Conservation (phyloP, 75 land plant species). For the Gnetum montanum region DNA sequence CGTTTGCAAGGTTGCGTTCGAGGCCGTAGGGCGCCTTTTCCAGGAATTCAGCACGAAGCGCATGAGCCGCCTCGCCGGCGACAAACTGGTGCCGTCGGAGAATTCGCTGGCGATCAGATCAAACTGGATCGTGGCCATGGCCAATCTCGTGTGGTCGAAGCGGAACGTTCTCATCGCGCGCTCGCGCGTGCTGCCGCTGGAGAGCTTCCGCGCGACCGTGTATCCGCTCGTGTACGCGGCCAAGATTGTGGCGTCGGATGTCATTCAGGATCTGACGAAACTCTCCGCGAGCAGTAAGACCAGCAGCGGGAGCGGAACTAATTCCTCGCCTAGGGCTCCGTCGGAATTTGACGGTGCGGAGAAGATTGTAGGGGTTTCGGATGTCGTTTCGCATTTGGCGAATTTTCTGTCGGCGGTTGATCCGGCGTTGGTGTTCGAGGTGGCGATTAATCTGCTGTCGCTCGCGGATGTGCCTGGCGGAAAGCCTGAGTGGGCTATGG, state of each 20-base stretch:
- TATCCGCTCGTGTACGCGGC: slow-evolving; percentile 77
- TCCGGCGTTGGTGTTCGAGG: slow-evolving; percentile 90
- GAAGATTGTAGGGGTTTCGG: slow-evolving; percentile 85
- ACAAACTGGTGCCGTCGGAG: slow-evolving; percentile 82
- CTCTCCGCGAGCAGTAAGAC: slow-evolving; percentile 35
- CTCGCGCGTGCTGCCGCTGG: slow-evolving; percentile 66
- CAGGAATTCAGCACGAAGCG: slow-evolving; percentile 82
- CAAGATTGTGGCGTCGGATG: slow-evolving; percentile 83
- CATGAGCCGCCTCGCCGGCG: slow-evolving; percentile 94
- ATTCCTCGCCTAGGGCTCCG: slow-evolving; percentile 13
- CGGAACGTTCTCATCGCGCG: slow-evolving; percentile 72
- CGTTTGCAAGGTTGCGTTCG: slow-evolving; percentile 80
- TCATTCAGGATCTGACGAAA: slow-evolving; percentile 62
- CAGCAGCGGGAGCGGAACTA: slow-evolving; percentile 9
- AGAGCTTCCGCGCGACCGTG: slow-evolving; percentile 75
- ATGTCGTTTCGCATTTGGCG: slow-evolving; percentile 79
- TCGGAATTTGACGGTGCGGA: slow-evolving; percentile 57
- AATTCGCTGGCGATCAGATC: slow-evolving; percentile 89
- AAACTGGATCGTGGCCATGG: slow-evolving; percentile 71
- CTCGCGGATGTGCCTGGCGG: slow-evolving; percentile 99
- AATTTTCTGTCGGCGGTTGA: slow-evolving; percentile 84
- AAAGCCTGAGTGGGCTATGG: slow-evolving; percentile 98
- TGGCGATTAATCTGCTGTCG: slow-evolving; percentile 85
- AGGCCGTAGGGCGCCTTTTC: slow-evolving; percentile 79
- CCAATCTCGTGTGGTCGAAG: slow-evolving; percentile 77